Base-by-base conservation (phyloP, 2,329 filamentous ascomycete species). In the Fusarium buharicum region DNA sequence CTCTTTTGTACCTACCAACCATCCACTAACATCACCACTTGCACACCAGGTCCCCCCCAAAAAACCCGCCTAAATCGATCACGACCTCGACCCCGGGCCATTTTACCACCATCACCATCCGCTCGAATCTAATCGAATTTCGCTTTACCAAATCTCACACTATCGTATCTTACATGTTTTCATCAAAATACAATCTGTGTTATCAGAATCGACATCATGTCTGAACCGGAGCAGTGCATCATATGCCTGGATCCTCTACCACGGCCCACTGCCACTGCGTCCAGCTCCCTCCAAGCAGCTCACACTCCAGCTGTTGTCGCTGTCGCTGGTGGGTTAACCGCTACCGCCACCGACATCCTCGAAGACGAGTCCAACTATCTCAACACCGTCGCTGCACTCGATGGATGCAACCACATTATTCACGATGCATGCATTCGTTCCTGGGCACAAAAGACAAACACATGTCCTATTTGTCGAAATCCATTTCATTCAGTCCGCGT, bases 391-490 rank as follows among this genome's bases (percentile, higher is more conserved):
- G 86, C 87, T 36, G 77, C 84, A 51, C 84, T 89, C 45, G 81
- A 87, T 58, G 89, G 92, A 41, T 99, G 95, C 77, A 91, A 92
- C 55, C 96, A 99, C 81, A 86, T 93, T 69, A 83, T 99, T 69
- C 95, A 99, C 79, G 90, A 99, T 79, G 88, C 90, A 48, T 99
- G 95, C 77, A 84, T 99, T 68, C 90, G 90, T 70, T 92, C 93
- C 68, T 99, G 95, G 95, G 92, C 94, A 40, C 92, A 96, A 78
- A 90, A 96, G 76, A 94, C 95, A 64, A 99, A 98, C 78, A 97
- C 93, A 74, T 99, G 95, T 77, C 95, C 95, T 40, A 97, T 99
- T 76, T 99, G 95, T 78, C 91, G 95, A 68, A 90, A 92, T 70
- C 87, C 85, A 63, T 98, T 99, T 81, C 94, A 98, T 77, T 80